phyloP scores from a whole-genome alignment of 257 asterid genomes.

The Jaltomata sinuosa region DNA sequence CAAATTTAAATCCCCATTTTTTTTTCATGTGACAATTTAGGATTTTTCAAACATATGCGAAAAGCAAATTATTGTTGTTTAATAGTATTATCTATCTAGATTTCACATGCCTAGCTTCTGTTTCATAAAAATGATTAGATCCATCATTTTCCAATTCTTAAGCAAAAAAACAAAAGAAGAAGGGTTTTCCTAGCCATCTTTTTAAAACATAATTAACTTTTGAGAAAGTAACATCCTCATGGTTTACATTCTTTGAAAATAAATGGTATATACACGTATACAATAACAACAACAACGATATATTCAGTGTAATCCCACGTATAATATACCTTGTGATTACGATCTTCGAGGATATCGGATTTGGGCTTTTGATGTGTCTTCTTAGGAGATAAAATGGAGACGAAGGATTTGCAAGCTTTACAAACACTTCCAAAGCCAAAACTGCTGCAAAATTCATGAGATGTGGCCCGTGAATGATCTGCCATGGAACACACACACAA shows the following conservation, averaged over 20 bases:
- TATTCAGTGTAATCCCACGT: too few species aligned
- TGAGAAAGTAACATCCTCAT: not conserved
- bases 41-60: not conserved
- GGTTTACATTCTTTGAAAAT: not conserved
- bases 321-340: conserved; percentile 9
- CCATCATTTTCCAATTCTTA: not conserved
- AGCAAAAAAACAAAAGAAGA: not conserved
- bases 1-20: not conserved
- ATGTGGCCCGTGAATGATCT: conserved; percentile 34
- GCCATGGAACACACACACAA: conserved; percentile 29
- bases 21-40: not conserved
- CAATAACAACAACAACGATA: too few species aligned
- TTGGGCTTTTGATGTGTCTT: conserved; percentile 17
- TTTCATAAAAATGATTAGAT: not conserved
- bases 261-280: not conserved
- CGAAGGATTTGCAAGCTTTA: conserved; percentile 43
- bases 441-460: conserved; percentile 28
- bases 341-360: conserved; percentile 12
- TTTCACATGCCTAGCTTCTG: not conserved
- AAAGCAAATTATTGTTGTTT: not conserved
- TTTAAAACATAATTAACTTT: too few species aligned
- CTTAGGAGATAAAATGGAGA: conserved; percentile 20
- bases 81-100: not conserved
- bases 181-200: not conserved
- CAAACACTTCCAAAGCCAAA: conserved; percentile 35